Evolutionary conservation across 768 basidiomycete genomes (phyloP).

Genomic region (Panus rudis): DNA sequence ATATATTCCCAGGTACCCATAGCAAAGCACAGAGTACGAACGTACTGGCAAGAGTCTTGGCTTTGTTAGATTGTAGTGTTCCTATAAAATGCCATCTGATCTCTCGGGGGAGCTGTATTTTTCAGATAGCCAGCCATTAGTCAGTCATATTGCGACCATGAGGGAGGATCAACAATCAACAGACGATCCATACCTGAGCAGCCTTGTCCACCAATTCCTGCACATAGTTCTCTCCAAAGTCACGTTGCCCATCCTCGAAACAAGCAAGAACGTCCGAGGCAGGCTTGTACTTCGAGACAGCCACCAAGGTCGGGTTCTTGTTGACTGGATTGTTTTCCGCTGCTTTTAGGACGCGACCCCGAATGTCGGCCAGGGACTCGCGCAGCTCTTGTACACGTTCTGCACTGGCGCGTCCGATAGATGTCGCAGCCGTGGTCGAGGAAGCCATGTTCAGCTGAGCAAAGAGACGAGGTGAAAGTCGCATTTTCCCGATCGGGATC

Average conservation of each 20-base stretch:
- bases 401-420: conserved; percentile 9
- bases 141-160: not conserved
- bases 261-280: conserved; percentile 80
- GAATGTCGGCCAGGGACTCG: conserved; percentile 47
- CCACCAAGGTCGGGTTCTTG: conserved; percentile 50
- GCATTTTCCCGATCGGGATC: no score
- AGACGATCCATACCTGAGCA: conserved; percentile 14
- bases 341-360: conserved; percentile 36
- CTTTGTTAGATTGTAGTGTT: conserved; percentile 88
- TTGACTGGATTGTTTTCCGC: no score
- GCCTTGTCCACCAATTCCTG: conserved; percentile 91
- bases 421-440: not conserved
- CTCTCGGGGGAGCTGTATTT: conserved; percentile 69
- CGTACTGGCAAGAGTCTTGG: conserved; percentile 78
- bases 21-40: conserved; percentile 4
- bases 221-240: conserved; percentile 98
- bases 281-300: conserved; percentile 93
- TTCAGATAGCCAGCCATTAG: not conserved
- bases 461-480: conserved; percentile 1
- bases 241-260: conserved; percentile 72
- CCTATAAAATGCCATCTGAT: conserved; percentile 99
- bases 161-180: not conserved
- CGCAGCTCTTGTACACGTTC: conserved; percentile 37
- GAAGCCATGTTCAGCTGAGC: not conserved
- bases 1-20: not conserved